Conservation (phyloP, 2,329 filamentous ascomycete genomes). For the Xylaria sp. region DNA sequence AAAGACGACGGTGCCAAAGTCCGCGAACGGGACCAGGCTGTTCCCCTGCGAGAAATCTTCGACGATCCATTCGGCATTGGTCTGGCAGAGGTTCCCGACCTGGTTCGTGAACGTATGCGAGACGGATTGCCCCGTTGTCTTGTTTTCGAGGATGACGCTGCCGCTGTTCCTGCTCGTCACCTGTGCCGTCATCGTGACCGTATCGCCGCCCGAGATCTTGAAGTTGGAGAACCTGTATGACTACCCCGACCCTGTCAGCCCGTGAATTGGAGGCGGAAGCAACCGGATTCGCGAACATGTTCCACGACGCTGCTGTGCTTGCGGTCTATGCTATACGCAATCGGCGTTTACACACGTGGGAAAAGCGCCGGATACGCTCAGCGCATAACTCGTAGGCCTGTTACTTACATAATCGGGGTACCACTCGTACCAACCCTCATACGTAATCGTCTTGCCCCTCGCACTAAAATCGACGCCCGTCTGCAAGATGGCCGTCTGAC, state of each 20-base stretch:
- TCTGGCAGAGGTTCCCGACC: slow-evolving; percentile 58
- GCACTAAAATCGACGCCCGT: slow-evolving; percentile 67
- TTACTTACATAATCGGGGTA: slow-evolving; percentile 61
- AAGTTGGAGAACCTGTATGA: slow-evolving; percentile 63
- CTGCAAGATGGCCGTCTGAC: slow-evolving; percentile 64
- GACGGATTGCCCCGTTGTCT: slow-evolving; percentile 61
- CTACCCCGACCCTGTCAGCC: slow-evolving; percentile 15
- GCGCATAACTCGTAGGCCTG: not conserved
- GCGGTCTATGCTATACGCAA: not conserved
- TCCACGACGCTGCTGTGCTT: not conserved
- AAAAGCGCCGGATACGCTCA: not conserved
- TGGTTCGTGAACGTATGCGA: slow-evolving; percentile 62
- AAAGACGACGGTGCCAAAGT: slow-evolving; percentile 60
- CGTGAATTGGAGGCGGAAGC: not conserved
- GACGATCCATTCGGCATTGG: slow-evolving; percentile 72
- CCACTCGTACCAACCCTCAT: slow-evolving; percentile 70
- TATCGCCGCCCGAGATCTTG: slow-evolving; percentile 50
- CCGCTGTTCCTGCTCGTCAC: slow-evolving; percentile 35
- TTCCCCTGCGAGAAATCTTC: slow-evolving; percentile 61
- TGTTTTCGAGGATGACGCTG: slow-evolving; percentile 52
- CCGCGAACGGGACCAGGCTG: slow-evolving; percentile 57
- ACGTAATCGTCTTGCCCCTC: slow-evolving; percentile 53
- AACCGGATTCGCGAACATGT: not conserved
- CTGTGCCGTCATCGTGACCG: slow-evolving; percentile 44
- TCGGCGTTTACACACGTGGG: not conserved